These are phyloP conservation scores for Alternaria metachromatica DNA, from an alignment of 2,329 filamentous ascomycete genomes.

Conservation along the genomic window DNA sequence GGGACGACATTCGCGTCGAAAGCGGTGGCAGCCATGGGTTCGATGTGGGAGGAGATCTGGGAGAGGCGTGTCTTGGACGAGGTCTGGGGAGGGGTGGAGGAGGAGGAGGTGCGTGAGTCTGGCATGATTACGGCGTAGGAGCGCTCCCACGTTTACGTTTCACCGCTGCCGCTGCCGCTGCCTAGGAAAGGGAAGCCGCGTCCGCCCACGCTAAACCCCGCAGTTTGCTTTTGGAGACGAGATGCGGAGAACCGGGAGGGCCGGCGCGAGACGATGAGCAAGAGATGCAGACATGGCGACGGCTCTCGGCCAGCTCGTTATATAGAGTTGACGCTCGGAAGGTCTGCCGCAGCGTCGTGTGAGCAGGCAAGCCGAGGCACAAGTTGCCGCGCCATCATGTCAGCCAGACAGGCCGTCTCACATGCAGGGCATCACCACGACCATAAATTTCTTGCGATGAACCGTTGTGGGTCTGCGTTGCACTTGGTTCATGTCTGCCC, in stretches of 20 bases:
- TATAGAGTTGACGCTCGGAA: slow-evolving; percentile 17
- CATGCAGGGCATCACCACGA: slow-evolving; percentile 23
- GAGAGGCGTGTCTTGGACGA: slow-evolving; percentile 52
- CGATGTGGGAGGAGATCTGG: slow-evolving; percentile 74
- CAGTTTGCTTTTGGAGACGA: slow-evolving; percentile 23
- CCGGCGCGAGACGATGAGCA: slow-evolving; percentile 8
- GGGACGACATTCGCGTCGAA: slow-evolving; percentile 81
- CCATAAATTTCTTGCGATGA: not conserved
- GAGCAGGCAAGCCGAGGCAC: slow-evolving; percentile 39
- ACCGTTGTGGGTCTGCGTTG: slow-evolving; percentile 22
- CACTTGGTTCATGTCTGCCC: slow-evolving; percentile 10
- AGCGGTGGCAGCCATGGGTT: slow-evolving; percentile 65
- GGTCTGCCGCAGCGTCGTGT: slow-evolving; percentile 14
- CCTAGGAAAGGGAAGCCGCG: slow-evolving; percentile 15
- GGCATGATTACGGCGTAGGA: slow-evolving; percentile 29
- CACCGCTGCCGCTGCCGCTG: slow-evolving; percentile 23
- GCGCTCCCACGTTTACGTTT: slow-evolving; percentile 34
- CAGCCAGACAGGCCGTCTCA: slow-evolving; percentile 27
- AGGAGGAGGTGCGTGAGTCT: slow-evolving; percentile 19
- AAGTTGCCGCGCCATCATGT: slow-evolving; percentile 23
- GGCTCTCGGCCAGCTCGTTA: slow-evolving; percentile 17
- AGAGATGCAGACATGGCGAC: slow-evolving; percentile 10
- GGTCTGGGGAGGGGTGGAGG: slow-evolving; percentile 21
- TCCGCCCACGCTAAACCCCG: slow-evolving; percentile 34
- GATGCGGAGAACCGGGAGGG: slow-evolving; percentile 25